Percentiles rank a stretch among this genome's conserved stretches.
Conservation (phyloP, 2,329 filamentous ascomycete genomes). For the Pyrenophora seminiperda region DNA sequence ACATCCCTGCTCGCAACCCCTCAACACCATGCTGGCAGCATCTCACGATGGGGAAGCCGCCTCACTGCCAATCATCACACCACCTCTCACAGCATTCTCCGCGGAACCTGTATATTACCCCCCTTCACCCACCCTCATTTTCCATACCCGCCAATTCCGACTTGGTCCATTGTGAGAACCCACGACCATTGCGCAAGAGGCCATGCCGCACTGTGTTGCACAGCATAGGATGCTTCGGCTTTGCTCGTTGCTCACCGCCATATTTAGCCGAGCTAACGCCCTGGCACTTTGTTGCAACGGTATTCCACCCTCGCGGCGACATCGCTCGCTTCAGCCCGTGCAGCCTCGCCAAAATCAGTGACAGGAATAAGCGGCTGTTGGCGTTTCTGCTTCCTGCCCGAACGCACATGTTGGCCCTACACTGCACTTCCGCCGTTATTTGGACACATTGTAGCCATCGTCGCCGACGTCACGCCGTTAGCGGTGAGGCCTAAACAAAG, state of each 20-base stretch:
- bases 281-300: conserved; percentile 16
- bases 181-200: not conserved
- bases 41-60: conserved; percentile 20
- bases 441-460: not conserved
- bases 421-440: not conserved
- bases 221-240: conserved; percentile 26
- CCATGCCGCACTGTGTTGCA: conserved; percentile 15
- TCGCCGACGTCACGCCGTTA: conserved; percentile 14
- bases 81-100: not conserved
- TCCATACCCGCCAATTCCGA: conserved; percentile 2
- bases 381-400: not conserved
- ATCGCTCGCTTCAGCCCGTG: conserved; percentile 21
- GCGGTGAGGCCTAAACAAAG: conserved; percentile 14
- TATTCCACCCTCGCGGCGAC: conserved; percentile 11
- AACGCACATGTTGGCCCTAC: not conserved
- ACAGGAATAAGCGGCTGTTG: not conserved
- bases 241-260: conserved; percentile 32
- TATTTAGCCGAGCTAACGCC: conserved; percentile 20
- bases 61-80: not conserved
- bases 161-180: not conserved
- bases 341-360: conserved; percentile 8
- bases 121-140: not conserved
- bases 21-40: conserved; percentile 37
- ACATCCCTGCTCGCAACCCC: conserved; percentile 35
- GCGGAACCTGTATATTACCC: not conserved